Conservation (phyloP, 345 rosid genomes). For the Citrus inodora region DNA sequence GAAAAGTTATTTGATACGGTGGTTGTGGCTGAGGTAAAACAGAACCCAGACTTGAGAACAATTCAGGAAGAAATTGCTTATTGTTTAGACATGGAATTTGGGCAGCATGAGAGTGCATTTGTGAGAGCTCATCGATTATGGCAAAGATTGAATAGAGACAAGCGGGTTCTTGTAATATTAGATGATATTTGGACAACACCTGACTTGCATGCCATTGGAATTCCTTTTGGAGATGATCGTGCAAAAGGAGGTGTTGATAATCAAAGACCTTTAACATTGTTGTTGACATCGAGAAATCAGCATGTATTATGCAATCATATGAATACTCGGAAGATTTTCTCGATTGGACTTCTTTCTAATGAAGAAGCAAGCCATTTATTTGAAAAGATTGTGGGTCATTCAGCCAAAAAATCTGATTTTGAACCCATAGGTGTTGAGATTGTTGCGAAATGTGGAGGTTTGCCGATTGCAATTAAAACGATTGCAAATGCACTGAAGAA, state of each 20-base stretch:
- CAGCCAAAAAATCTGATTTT: neutral
- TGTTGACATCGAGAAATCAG: conserved; percentile 20
- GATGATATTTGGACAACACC: neutral
- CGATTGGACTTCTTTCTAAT: neutral
- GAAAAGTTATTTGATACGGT: neutral
- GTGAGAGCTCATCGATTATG: neutral
- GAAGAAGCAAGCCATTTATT: conserved; percentile 17
- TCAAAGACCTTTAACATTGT: conserved; percentile 13
- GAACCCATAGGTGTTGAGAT: neutral
- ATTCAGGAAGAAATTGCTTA: no score
- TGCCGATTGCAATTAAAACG: conserved; percentile 11
- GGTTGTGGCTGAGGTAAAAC: neutral
- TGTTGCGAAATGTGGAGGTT: conserved; percentile 4
- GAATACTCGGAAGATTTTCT: conserved; percentile 5
- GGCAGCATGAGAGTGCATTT: neutral
- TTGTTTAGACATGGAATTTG: neutral
- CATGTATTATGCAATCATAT: conserved; percentile 11
- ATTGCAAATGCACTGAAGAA: conserved; percentile 16
- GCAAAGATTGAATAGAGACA: neutral
- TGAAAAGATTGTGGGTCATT: neutral
- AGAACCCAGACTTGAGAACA: neutral
- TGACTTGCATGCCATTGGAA: neutral
- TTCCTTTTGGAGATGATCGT: neutral
- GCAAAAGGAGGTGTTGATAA: neutral
- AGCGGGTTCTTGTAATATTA: neutral